These are phyloP conservation scores for Alternaria consortialis DNA, from an alignment of 2,329 filamentous ascomycete species.

Conservation along the genomic window DNA sequence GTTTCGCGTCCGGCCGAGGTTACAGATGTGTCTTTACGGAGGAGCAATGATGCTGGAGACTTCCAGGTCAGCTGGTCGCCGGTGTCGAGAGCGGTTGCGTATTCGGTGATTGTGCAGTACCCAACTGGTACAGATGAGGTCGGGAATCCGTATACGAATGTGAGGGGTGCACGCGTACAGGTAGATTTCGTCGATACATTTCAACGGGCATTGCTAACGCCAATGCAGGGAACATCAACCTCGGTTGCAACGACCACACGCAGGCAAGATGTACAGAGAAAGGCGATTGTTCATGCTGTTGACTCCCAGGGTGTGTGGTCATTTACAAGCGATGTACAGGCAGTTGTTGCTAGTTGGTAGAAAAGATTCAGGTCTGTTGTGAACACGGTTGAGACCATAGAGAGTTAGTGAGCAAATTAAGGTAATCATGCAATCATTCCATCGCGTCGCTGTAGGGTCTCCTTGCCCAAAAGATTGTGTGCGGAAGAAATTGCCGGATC, in stretches of 20 bases:
- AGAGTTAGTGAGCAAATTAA: neutral
- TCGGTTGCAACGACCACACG: conserved; percentile 5
- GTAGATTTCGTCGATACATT: neutral
- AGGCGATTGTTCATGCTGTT: conserved; percentile 15
- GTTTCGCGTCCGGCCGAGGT: conserved; percentile 4
- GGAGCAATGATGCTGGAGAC: conserved; percentile 13
- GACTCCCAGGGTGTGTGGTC: conserved; percentile 17
- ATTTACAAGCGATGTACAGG: conserved; percentile 7
- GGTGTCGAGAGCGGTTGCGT: conserved; percentile 11
- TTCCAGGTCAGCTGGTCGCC: conserved; percentile 13
- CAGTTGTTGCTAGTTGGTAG: conserved; percentile 12
- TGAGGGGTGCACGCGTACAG: conserved; percentile 15
- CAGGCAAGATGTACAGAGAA: conserved; percentile 7
- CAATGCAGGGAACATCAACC: neutral
- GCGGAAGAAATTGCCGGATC: conserved; percentile 11
- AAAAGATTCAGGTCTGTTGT: neutral
- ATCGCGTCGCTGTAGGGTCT: neutral
- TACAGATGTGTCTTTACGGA: conserved; percentile 4
- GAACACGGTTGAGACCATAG: no score
- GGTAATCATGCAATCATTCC: neutral
- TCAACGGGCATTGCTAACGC: neutral
- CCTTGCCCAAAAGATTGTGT: neutral
- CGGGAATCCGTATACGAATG: conserved; percentile 11
- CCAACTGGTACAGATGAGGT: conserved; percentile 17
- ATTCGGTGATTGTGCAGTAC: conserved; percentile 19